A percentile compares a stretch with the other conserved stretches of the same genome.
Evolutionary conservation across 805 yeast species (phyloP).

Genomic region (Schizosaccharomyces octosporus): DNA sequence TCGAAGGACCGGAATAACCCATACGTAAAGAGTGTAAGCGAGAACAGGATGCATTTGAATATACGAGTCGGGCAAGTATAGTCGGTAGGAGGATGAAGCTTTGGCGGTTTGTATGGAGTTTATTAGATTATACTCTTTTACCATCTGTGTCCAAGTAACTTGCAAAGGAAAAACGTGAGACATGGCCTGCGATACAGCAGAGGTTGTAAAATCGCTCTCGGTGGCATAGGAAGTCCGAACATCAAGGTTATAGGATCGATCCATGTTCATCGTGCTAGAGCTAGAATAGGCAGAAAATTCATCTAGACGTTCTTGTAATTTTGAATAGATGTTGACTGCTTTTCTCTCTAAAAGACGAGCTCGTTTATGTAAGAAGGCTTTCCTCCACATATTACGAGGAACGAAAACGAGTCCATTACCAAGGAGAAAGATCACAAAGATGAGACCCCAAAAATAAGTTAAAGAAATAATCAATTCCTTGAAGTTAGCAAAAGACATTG

Average conservation of each 20-base stretch:
- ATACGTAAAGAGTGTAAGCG: background rate
- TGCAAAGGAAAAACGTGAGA: background rate
- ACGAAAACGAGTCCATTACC: background rate
- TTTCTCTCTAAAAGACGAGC: background rate
- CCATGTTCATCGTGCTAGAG: background rate
- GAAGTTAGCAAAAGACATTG: background rate
- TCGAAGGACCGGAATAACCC: background rate
- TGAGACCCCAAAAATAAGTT: background rate
- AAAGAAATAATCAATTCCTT: background rate
- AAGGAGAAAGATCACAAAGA: background rate
- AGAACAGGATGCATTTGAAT: background rate
- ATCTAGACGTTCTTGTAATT: background rate
- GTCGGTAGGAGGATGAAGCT: background rate
- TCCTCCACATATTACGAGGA: background rate
- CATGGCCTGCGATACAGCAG: background rate
- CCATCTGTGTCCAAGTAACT: background rate
- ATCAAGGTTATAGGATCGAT: too few relatives aligned
- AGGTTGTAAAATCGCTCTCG: background rate
- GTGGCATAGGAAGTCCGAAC: background rate
- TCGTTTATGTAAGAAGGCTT: background rate
- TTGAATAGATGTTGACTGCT: background rate
- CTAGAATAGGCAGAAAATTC: background rate
- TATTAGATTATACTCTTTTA: background rate
- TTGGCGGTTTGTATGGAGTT: background rate
- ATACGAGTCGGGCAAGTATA: background rate